phyloP scores from a whole-genome alignment of 352 stramenopile species.

The Phytophthora pisi region DNA sequence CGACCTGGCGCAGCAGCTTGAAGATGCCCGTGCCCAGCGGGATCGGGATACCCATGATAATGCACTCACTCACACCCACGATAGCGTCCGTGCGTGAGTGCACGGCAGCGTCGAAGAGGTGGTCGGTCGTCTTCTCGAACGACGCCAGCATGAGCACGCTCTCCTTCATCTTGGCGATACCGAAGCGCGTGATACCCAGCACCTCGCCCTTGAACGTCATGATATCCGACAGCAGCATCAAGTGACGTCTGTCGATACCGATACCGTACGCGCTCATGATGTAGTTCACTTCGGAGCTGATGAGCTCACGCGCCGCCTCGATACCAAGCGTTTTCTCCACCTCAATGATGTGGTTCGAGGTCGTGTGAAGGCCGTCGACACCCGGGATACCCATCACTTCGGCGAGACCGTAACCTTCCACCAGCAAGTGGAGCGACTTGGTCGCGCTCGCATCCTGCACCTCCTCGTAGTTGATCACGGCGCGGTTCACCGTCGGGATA shows the following conservation, averaged over 20 bases:
- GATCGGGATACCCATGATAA: constrained; percentile 99
- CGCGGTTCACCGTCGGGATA: constrained; percentile 97
- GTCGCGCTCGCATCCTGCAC: constrained; percentile 55
- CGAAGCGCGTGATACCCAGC: constrained; percentile 94
- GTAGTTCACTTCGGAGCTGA: constrained; percentile 98
- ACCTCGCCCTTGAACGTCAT: constrained; percentile 99
- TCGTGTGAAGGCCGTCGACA: constrained; percentile 95
- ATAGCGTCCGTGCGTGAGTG: constrained; percentile 98
- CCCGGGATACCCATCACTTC: constrained; percentile 98
- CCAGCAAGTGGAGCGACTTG: constrained; percentile 96
- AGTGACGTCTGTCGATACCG: constrained; percentile 98
- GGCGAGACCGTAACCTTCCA: constrained; percentile 98
- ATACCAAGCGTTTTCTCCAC: constrained; percentile 97
- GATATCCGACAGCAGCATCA: constrained; percentile 99
- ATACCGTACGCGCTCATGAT: constrained; percentile 99
- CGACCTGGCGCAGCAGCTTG: constrained; percentile 92
- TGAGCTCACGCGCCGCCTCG: constrained; percentile 96
- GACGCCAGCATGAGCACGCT: constrained; percentile 99
- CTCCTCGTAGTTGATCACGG: constrained; percentile 99
- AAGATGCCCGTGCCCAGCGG: constrained; percentile 98
- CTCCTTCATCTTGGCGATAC: constrained; percentile 99
- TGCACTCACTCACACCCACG: constrained; percentile 99
- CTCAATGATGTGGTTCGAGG: constrained; percentile 99
- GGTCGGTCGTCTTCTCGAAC: constrained; percentile 99
- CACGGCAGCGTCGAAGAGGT: constrained; percentile 99